Conservation (phyloP, 768 basidiomycete genomes). For the Clavulina sp. region DNA sequence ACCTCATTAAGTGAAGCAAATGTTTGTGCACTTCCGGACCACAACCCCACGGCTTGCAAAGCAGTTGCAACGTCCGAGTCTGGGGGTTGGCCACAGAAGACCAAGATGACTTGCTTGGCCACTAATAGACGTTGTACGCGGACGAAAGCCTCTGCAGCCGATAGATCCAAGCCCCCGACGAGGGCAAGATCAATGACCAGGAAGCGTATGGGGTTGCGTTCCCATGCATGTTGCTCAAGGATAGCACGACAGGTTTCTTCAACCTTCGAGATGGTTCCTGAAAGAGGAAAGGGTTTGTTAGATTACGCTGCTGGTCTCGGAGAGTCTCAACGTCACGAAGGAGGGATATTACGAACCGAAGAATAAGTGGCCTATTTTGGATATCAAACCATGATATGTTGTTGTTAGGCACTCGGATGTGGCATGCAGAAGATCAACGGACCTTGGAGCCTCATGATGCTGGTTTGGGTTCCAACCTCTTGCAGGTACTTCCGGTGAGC, state of each 20-base stretch:
- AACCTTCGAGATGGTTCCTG: constrained; percentile 74
- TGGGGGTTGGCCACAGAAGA: constrained; percentile 65
- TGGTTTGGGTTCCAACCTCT: constrained; percentile 84
- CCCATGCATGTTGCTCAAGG: constrained; percentile 55
- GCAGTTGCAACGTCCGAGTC: constrained; percentile 55
- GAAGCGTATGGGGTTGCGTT: constrained; percentile 65
- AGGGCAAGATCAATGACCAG: constrained; percentile 75
- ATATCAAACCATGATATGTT: too few species aligned
- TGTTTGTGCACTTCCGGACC: constrained; percentile 58
- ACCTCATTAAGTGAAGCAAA: constrained; percentile 76
- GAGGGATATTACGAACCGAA: constrained; percentile 31
- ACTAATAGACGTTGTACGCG: constrained; percentile 69
- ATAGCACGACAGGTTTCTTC: constrained; percentile 71
- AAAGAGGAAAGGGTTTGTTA: not conserved
- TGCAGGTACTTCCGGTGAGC: constrained; percentile 78
- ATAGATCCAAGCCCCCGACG: constrained; percentile 85
- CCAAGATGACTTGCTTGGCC: constrained; percentile 60
- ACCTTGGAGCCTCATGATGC: constrained; percentile 77
- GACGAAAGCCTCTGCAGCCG: constrained; percentile 87
- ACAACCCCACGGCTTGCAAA: constrained; percentile 58
- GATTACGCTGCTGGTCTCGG: too few species aligned
- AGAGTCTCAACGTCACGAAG: not conserved
- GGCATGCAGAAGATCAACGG: constrained; percentile 1
- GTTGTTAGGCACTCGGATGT: not conserved
- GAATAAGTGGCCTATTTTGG: constrained; percentile 71